Percentiles rank a stretch among this genome's conserved stretches.
Evolutionary conservation across 2,329 filamentous ascomycete species (phyloP).

Genomic region (Claviceps humidiphila): DNA sequence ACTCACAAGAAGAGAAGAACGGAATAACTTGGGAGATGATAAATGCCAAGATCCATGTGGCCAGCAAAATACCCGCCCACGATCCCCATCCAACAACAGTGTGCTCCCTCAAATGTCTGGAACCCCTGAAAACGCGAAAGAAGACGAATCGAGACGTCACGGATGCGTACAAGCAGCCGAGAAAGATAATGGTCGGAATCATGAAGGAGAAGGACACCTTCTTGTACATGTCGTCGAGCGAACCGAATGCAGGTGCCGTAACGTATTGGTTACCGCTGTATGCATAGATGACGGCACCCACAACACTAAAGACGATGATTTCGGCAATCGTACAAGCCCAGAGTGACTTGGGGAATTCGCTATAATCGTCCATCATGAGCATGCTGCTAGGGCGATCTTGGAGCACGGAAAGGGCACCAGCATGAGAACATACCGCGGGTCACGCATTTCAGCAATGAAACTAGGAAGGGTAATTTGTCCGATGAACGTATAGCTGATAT

Average conservation of each 20-base stretch:
- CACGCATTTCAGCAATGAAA: slow-evolving; percentile 89
- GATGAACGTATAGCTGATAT: slow-evolving; percentile 94
- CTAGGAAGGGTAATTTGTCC: slow-evolving; percentile 88
- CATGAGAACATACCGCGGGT: slow-evolving; percentile 29
- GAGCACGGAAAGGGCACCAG: neutral
- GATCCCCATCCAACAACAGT: slow-evolving; percentile 68
- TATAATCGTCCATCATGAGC: slow-evolving; percentile 23
- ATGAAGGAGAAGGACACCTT: slow-evolving; percentile 90
- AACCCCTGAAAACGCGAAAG: slow-evolving; percentile 73
- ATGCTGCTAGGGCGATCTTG: no score
- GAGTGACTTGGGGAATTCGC: slow-evolving; percentile 84
- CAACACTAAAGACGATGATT: slow-evolving; percentile 71
- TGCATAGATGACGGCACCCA: slow-evolving; percentile 70
- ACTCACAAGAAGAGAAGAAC: slow-evolving; percentile 67
- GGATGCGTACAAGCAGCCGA: slow-evolving; percentile 81
- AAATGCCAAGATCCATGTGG: slow-evolving; percentile 77
- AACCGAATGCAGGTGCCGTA: slow-evolving; percentile 76
- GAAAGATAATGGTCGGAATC: slow-evolving; percentile 86
- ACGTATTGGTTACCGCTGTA: slow-evolving; percentile 86
- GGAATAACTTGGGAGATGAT: slow-evolving; percentile 88
- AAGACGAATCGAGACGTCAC: slow-evolving; percentile 85
- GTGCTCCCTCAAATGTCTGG: slow-evolving; percentile 67
- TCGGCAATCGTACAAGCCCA: slow-evolving; percentile 85
- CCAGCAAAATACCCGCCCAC: slow-evolving; percentile 59
- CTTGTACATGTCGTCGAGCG: slow-evolving; percentile 64